Base-by-base conservation (phyloP, 106 monocot genomes). In the Dactylorhiza incarnata region DNA sequence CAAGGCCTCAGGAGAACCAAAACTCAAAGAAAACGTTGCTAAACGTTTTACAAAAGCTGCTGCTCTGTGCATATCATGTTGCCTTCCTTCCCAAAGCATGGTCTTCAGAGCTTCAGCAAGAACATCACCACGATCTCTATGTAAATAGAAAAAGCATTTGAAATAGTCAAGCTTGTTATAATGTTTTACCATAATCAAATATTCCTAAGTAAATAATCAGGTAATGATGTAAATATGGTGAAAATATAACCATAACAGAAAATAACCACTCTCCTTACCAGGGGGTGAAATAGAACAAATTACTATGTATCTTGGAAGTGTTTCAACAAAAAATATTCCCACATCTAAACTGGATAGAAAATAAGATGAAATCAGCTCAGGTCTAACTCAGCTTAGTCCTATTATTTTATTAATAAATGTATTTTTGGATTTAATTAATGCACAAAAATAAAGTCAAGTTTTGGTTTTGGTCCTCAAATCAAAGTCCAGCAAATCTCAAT, bases 41-140 rank as follows among this genome's bases (percentile, higher is more conserved):
- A 94, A 76, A 49, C 94, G 99, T 84, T 94, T 99, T 61, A 94
- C 81, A 72, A 94, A 94, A 76, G 99, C 94, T 74, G 99, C 89
- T 49, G 99, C 88, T 76, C 99, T 84, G 71, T 92, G 91, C 91
- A 94, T 88, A 76, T 99, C 91, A 77, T 94, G 99, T 72, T 94
- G 94, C 70, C 81, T 99, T 63, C 99, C 99, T 80, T 99, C 94
- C 74, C 94, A 99, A 17, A 99, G 82, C 89, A 94, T 89, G 3
- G 79, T 92, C 79, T 92, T 83, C 48, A 99, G 74, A 71, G 94
- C 94, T 85, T 91, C 91, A 76, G 91, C 87, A 68, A 99, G 72
- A 23, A 94, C 80, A 37, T 92, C 86, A 73, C 94, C 99, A 7
- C 77, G 72, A 19, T 94, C 99, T 80, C 99, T 99, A 84, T 11